Evolutionary conservation across 164 flowering plant species (phyloP), one percentile per base, ranked within the genome.

Genomic region (Malania oleifera): DNA sequence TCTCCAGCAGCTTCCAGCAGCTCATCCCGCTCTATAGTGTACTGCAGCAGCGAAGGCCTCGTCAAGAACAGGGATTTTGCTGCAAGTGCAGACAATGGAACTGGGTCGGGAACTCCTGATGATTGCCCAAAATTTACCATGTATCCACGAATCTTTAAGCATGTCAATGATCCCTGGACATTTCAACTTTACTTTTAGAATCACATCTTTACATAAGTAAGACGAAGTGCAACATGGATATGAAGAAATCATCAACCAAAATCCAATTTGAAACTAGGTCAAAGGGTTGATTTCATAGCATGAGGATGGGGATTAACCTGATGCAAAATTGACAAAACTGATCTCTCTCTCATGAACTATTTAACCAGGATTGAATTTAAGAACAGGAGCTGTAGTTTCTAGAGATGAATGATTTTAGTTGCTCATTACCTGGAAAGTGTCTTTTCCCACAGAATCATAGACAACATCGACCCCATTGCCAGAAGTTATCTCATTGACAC

Each of bases 51-150:
- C 18, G 82, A 48, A 28, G 96, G 89, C 81, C 92, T 77, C 1
- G 96, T 88, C 77, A 91, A 64, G 78, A 82, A 88, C 66, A 91
- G 71, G n/a, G 92, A 82, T 62, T 86, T 91, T 0, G 69, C 59
- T 0, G 75, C 86, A 38, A 91, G 78, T 27, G 82, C 82, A 5
- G 98, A 65, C 62, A 89, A 54, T 17, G 95, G 95, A 38, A 91
- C 67, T 12, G 98, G 91, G 23, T 88, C 96, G 12, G 89, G 87
- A 17, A 55, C n/a, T 2, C 96, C 98, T 1, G 98, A 92, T 26
- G 96, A 81, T 69, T 84, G 92, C 19, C 98, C 95, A 48, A 82
- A 89, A 65, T 70, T 79, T 69, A 89, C 89, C 96, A 92, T 77
- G 82, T 84, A 81, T 0, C 98, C 98, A 0, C 89, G 81, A 52